Base-by-base conservation (phyloP, 2,329 filamentous ascomycete genomes). In the Ramichloridium luteum region DNA sequence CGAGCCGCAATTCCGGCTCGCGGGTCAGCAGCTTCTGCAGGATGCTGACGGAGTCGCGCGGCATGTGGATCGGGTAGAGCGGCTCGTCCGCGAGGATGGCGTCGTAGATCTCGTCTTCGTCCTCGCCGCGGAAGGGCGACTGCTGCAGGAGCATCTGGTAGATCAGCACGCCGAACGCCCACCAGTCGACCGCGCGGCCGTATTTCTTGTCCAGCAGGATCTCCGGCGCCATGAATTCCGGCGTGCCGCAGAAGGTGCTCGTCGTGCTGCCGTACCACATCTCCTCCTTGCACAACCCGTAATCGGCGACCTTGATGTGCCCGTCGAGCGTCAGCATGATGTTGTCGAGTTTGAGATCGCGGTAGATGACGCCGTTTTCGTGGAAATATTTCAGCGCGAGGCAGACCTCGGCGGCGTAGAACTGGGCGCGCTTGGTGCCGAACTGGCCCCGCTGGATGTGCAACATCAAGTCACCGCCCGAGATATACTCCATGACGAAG, bases 141-240 rank as follows among this genome's bases (percentile, higher is more conserved):
- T 98, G 92, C 55, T 98, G 92, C 29, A 98, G 74, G 35, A 98
- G 79, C 92, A 98, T 98, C 59, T 98, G 90, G 64, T 98, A 98
- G 50, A 98, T 98, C 48, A 98, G 65, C 17, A 98, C 90, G 56
- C 90, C 90, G 59, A 98, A 98, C 5, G 92, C 92, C 90, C 90
- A 98, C 90, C 90, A 98, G 58, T 98, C 90, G 26, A 98, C 90
- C 11, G 90, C 84, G 36, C 90, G 79, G 27, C 86, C 88, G 51
- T 98, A 98, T 55, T 94, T 96, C 68, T 98, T 98, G 57, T 98
- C 90, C 35, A 96, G 68, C 20, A 98, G 65, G 60, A 98, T 98
- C 80, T 98, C 90, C 6, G 90, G 90, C 6, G 90, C 90, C 90
- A 98, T 98, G 46, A 98, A 98, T 55, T 98, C 90, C 11, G 90